Base-by-base conservation (phyloP, 495 filamentous ascomycete genomes). In the Alectoria sarmentosa region DNA sequence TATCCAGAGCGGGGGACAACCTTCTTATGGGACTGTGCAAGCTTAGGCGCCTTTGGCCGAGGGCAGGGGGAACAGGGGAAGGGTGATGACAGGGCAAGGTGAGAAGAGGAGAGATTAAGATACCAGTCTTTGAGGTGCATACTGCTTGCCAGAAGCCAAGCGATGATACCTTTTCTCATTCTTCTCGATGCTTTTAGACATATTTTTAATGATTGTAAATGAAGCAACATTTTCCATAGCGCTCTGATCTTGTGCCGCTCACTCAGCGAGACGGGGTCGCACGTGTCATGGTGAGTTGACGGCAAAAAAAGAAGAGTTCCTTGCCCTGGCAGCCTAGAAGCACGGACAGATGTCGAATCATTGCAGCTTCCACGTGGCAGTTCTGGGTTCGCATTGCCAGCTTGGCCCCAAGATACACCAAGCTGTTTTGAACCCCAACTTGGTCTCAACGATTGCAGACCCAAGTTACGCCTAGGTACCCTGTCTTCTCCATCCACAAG, bases 1-100 rank as follows among this genome's bases (percentile, higher is more conserved):
- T 37, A 82, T 96, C 15, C 89, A 96, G 71, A 83, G 72, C 1
- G 89, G 89, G 30, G 89, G 90, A 0, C 75, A 67, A 26, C 79
- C 58, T 41, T 62, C 28, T 19, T 70, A 62, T 67, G 73, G 56
- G 74, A 75, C 57, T 83, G 68, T 68, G 39, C 19, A 26, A 11
- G 36, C 37, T 14, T 66, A 62, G 46, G 57, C n/a, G 13, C 17
- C 21, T 7, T 34, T 1, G 11, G 2, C 10, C 3, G 15, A 34
- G 52, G 30, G 28, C 34, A 7, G 28, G 3, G 30, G 6, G 4
- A 55, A 34, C 2, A 32, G 8, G 3, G 14, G 21, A 32, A 32
- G 3, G 52, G 34, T 55, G 28, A 52, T 13, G 13, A 52, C 14
- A 4, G 30, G 7, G 17, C 52, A 55, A 1, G 5, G 17, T 19